Evolutionary conservation across 306 rosid species (phyloP), one percentile per base, ranked within the genome.

Genomic region (Vachellia collinsii): DNA sequence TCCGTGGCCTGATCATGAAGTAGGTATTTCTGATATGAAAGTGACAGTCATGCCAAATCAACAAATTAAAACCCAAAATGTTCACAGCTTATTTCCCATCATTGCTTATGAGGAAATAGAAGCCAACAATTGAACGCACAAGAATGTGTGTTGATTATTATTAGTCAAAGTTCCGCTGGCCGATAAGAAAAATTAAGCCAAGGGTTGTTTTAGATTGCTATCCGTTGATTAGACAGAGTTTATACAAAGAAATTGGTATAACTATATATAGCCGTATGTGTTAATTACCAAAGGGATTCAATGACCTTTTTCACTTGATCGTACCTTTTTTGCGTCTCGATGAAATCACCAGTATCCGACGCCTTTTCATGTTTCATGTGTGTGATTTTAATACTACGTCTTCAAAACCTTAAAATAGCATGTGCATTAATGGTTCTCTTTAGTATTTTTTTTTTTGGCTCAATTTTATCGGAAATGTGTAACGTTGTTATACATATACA

Each of bases 1-100:
- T 70, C 50, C 71, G 42, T 79, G 44, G 79, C 80, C 85, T 58
- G 12, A 69, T 43, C 6, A 65, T 29, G 1, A 46, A 70, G 81
- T 79, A 56, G 65, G 53, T 80, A 82, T 83, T 87, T 88, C 86
- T 42, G 41, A 71, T 71, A 3, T 82, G 88, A 90, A 79, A 86
- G 84, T 54, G 88, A 90, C 81, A 72, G 47, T 43, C 61, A 58
- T 34, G 39, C 65, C 23, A 77, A 70, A 69, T 78, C 61, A 42
- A 75, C 29, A 43, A 43, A 29, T 29, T 29, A 29, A 64, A 72
- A 50, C 47, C 64, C 63, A 7, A 41, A 23, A 16, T 16, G 42
- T 11, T 68, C 54, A 59, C 4, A 11, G 6, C 10, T 10, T 3
- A 11, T 5, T 11, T 34, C n/a, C 7, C 34, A 59, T 44, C n/a